Evolutionary conservation across 495 filamentous ascomycete genomes (phyloP).

Genomic region (Geopyxis carbonaria): DNA sequence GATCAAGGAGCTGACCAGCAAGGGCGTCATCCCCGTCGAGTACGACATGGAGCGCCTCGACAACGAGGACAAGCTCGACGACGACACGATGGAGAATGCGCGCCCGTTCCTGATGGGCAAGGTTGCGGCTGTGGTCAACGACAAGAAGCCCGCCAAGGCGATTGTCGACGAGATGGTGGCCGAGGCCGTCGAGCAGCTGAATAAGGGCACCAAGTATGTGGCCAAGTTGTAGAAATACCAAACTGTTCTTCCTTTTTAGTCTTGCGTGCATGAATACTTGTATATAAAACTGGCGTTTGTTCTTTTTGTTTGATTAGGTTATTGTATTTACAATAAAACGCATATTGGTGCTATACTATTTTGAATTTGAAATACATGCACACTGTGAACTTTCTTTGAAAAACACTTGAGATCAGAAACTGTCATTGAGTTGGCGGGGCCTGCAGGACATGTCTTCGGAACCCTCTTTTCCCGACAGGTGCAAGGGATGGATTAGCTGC

Average conservation of each 20-base stretch:
- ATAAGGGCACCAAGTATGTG: slow-evolving; percentile 33
- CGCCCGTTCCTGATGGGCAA: slow-evolving; percentile 93
- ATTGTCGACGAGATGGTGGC: slow-evolving; percentile 87
- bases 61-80: slow-evolving; percentile 35
- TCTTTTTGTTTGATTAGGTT: too few relatives aligned
- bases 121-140: slow-evolving; percentile 80
- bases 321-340: too few relatives aligned
- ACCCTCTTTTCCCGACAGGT: too few relatives aligned
- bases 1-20: slow-evolving; percentile 75
- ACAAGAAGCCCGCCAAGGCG: slow-evolving; percentile 79
- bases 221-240: slow-evolving; percentile 5
- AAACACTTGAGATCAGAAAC: too few relatives aligned
- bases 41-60: slow-evolving; percentile 73
- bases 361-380: too few relatives aligned
- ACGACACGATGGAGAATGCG: slow-evolving; percentile 77
- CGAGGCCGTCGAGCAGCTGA: slow-evolving; percentile 57
- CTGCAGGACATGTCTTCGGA: too few relatives aligned
- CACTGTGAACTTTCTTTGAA: too few relatives aligned
- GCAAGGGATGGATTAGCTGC: too few relatives aligned
- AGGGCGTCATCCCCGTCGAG: slow-evolving; percentile 86
- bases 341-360: too few relatives aligned
- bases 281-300: too few relatives aligned
- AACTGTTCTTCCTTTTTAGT: neutral
- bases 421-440: too few relatives aligned
- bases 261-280: too few relatives aligned